Conservation (phyloP, 78 protist species). For the Thecamonas trahens region DNA sequence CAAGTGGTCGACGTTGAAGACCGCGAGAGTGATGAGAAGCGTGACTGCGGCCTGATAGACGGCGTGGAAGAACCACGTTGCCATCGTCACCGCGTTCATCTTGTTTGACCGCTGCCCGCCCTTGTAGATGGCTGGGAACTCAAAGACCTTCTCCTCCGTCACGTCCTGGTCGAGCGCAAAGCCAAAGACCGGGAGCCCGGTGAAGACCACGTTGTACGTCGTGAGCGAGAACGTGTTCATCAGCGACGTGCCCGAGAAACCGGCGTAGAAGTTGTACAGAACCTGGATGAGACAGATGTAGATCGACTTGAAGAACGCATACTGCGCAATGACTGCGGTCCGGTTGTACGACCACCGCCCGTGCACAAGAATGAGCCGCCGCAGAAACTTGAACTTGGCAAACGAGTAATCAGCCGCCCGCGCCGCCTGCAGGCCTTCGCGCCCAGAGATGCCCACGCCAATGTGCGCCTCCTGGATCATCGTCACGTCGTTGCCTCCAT, state of each 20-base stretch:
- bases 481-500: slow-evolving; percentile 87
- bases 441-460: slow-evolving; percentile 87
- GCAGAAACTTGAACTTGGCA: slow-evolving; percentile 56
- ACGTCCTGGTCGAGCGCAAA: slow-evolving; percentile 44
- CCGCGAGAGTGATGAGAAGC: slow-evolving; percentile 9
- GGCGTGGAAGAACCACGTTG: slow-evolving; percentile 37
- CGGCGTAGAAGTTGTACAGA: slow-evolving; percentile 24
- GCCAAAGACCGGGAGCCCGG: slow-evolving; percentile 56
- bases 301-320: slow-evolving; percentile 80
- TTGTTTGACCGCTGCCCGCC: not conserved
- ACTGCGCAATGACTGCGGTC: slow-evolving; percentile 52
- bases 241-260: slow-evolving; percentile 50
- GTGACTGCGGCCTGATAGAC: slow-evolving; percentile 28
- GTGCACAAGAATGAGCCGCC: slow-evolving; percentile 72
- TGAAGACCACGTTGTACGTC: slow-evolving; percentile 63
- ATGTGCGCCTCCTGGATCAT: slow-evolving; percentile 84
- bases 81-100: slow-evolving; percentile 16
- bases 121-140: not conserved
- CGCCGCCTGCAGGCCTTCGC: slow-evolving; percentile 89
- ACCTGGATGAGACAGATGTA: slow-evolving; percentile 62
- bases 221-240: slow-evolving; percentile 64
- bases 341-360: slow-evolving; percentile 71
- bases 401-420: slow-evolving; percentile 77
- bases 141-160: not conserved
- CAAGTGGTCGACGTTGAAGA: slow-evolving; percentile 1